Conservation (phyloP, 169 alveolate genomes). For the Plasmodium vinckei region DNA sequence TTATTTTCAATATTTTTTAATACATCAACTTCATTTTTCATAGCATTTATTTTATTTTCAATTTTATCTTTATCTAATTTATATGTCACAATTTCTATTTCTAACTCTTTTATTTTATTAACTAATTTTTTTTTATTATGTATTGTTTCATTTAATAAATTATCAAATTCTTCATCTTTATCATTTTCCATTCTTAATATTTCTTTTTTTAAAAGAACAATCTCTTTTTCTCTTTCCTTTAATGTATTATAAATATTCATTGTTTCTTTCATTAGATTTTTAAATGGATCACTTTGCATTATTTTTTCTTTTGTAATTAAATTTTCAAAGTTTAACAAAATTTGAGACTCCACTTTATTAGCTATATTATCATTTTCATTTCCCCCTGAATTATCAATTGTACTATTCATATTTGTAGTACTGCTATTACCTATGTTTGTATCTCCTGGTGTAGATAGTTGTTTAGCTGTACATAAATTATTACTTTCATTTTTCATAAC, state of each 20-base stretch:
- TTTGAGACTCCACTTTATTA: background rate
- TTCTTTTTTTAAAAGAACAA: conserved; percentile 37
- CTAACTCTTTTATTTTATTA: conserved; percentile 37
- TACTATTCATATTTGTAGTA: background rate
- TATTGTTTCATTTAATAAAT: conserved; percentile 26
- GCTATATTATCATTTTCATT: background rate
- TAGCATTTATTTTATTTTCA: background rate
- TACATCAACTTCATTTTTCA: conserved; percentile 37
- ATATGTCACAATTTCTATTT: conserved; percentile 19
- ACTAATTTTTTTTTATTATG: conserved; percentile 13
- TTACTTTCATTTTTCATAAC: background rate
- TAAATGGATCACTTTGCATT: conserved; percentile 47
- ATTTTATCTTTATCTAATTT: conserved; percentile 50
- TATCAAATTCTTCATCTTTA: conserved; percentile 65
- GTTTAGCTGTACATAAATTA: background rate
- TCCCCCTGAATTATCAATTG: background rate
- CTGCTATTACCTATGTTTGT: background rate
- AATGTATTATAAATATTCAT: conserved; percentile 11
- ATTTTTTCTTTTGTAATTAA: conserved; percentile 56
- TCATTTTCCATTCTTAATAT: conserved; percentile 25
- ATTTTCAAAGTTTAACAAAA: conserved; percentile 8
- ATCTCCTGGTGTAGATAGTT: background rate
- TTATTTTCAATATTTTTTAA: conserved; percentile 33
- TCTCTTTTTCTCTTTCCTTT: conserved; percentile 56
- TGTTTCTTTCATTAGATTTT: conserved; percentile 25